Evolutionary conservation across 352 stramenopile species (phyloP), one percentile per base, ranked within the genome.

Genomic region (Phytophthora idaei): DNA sequence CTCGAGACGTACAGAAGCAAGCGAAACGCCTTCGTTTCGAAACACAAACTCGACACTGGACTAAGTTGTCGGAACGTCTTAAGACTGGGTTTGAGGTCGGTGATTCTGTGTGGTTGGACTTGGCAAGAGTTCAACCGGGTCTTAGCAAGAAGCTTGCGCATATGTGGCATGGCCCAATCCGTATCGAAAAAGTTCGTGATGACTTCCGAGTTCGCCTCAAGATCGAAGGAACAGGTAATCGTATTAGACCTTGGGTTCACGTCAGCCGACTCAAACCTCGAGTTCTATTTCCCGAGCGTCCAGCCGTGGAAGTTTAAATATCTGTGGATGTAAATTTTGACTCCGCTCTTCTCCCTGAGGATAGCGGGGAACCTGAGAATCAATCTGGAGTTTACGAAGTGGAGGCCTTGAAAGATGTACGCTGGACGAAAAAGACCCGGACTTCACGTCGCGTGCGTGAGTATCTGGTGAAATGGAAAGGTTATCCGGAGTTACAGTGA

Each of bases 1-100:
- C 60, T 4, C n/a, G 52, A 28, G 60, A 56, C 15, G 12, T 67
- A 5, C 60, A 67, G n/a, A 59, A 60, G 31, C 49, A 60, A 8
- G 51, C 60, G 1, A 57, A 67, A n/a, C 44, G 11, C 4, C 15
- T 6, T 1, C 52, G 52, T 4, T 61, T 34, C 1, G 52, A 15
- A 1, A 44, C 28, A 1, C 59, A 59, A 5, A 66, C 27, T 25
- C 27, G 37, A 12, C 60, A 50, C 17, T 67, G 50, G 49, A n/a
- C 36, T 5, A 37, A 52, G 3, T 28, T 65, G 12, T 65, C 47
- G 0, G 58, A 65, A 7, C n/a, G 39, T 15, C 15, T 58, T 3
- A 53, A 53, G 29, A 1, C 12, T 25, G 39, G 39, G 4, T 46
- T 46, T 46, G 39, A 7, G 5, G 39, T 8, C 2, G 39, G 39